These are phyloP conservation scores for Parathielavia hyrcaniae DNA, from an alignment of 495 filamentous ascomycete genomes.

Conservation along the genomic window DNA sequence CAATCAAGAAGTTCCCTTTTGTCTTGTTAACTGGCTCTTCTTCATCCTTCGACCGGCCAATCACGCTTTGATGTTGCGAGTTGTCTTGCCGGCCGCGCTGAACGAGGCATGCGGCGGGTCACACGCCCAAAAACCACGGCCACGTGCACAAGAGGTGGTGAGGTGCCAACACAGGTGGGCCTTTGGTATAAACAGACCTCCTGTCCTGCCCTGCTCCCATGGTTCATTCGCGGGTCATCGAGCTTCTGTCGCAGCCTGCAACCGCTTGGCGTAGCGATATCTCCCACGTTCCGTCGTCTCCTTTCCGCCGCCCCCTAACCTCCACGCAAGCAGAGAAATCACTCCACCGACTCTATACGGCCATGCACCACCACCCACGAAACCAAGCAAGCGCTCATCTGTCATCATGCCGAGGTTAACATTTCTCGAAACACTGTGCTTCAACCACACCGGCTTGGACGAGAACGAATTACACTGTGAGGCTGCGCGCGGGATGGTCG, in stretches of 20 bases:
- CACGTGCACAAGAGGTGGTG: slow-evolving; percentile 27
- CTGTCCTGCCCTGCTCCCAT: slow-evolving; percentile 10
- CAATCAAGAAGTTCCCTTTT: slow-evolving; percentile 22
- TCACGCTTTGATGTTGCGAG: slow-evolving; percentile 9
- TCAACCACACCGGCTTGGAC: background rate
- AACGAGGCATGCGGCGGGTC: background rate
- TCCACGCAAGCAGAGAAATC: background rate
- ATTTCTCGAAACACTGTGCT: background rate
- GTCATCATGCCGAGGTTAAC: background rate
- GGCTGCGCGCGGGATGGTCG: slow-evolving; percentile 11
- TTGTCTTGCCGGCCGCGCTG: background rate
- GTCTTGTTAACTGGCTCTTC: slow-evolving; percentile 24
- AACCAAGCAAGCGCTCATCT: background rate
- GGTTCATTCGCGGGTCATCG: slow-evolving; percentile 3
- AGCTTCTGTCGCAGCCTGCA: background rate
- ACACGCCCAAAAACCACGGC: slow-evolving; percentile 25
- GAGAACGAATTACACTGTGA: slow-evolving; percentile 7
- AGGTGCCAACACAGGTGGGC: slow-evolving; percentile 21
- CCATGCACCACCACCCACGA: background rate
- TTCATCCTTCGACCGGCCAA: slow-evolving; percentile 11
- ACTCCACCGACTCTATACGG: background rate
- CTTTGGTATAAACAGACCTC: slow-evolving; percentile 24
- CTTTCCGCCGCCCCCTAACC: background rate
- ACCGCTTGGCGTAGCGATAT: background rate
- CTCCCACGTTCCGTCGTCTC: background rate